These are phyloP conservation scores for Wickerhamomyces sp. DNA, from an alignment of 1,139 yeast species.

Conservation along the genomic window DNA sequence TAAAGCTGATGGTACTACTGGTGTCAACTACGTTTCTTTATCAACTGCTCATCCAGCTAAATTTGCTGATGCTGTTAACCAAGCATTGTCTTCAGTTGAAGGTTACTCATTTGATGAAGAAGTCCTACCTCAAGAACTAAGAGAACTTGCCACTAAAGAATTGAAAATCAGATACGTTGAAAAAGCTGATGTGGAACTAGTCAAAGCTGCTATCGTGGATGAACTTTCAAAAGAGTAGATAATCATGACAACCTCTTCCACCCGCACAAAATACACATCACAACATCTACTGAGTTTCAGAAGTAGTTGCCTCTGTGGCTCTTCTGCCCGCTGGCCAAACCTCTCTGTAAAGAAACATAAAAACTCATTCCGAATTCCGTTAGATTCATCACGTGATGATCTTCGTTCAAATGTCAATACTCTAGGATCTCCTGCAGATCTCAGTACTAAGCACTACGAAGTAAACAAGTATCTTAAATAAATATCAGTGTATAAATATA, in stretches of 20 bases:
- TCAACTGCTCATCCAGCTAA: constrained; percentile 99
- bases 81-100: constrained; percentile 58
- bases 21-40: constrained; percentile 63
- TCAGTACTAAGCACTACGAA: not conserved
- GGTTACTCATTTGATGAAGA: constrained; percentile 83
- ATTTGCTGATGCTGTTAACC: constrained; percentile 91
- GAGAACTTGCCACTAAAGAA: constrained; percentile 52
- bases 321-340: too few relatives aligned
- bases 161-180: constrained; percentile 73
- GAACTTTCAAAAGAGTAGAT: constrained; percentile 51
- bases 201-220: constrained; percentile 70
- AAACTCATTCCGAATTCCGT: not conserved
- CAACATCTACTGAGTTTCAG: too few relatives aligned
- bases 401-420: too few relatives aligned
- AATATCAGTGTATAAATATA: not conserved
- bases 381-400: too few relatives aligned
- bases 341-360: not conserved
- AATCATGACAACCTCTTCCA: constrained; percentile 1
- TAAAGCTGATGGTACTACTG: constrained; percentile 29
- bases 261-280: too few relatives aligned
- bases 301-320: too few relatives aligned
- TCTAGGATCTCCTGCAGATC: too few relatives aligned
- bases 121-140: constrained; percentile 86
- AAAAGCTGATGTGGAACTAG: constrained; percentile 64
- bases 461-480: not conserved